Percentiles rank a stretch among this genome's conserved stretches.
Evolutionary conservation across 148 eudicot genomes (phyloP).

Genomic region (Arctostaphylos glauca): DNA sequence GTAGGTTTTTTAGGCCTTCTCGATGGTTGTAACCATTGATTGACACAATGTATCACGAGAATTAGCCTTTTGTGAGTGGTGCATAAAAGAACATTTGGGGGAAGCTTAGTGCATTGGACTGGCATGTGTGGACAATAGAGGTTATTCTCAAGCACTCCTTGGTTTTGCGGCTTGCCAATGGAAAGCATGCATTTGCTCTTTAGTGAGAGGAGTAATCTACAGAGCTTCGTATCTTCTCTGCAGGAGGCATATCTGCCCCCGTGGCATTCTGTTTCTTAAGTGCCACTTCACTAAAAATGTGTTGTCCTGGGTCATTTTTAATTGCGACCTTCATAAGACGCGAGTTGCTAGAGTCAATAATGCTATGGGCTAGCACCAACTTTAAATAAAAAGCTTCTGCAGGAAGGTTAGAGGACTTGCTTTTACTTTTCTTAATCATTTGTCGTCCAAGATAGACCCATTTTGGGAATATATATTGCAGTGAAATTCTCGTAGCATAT

Average conservation of each 20-base stretch:
- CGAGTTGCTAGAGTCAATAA: not conserved
- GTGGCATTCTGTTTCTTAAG: not conserved
- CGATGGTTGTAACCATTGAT: too few species aligned
- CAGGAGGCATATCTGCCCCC: not conserved
- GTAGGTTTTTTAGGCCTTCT: too few species aligned
- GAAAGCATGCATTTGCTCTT: conserved; percentile 4
- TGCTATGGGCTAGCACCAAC: not conserved
- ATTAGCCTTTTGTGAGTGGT: too few species aligned
- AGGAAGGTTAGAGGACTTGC: conserved; percentile 4
- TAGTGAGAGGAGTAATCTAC: not conserved
- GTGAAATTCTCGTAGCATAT: not conserved
- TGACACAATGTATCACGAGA: too few species aligned
- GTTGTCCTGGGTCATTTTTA: not conserved
- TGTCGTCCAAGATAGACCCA: not conserved
- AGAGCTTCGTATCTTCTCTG: not conserved
- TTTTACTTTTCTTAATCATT: not conserved
- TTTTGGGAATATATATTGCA: not conserved
- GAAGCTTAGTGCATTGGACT: too few species aligned
- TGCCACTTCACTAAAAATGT: not conserved
- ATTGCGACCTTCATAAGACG: not conserved
- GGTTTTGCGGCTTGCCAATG: not conserved
- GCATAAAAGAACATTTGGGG: too few species aligned
- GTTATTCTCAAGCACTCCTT: not conserved
- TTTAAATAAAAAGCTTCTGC: not conserved
- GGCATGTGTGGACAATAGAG: too few species aligned